Base-by-base conservation (phyloP, 768 basidiomycete species). In the Cystoderma amianthinum region DNA sequence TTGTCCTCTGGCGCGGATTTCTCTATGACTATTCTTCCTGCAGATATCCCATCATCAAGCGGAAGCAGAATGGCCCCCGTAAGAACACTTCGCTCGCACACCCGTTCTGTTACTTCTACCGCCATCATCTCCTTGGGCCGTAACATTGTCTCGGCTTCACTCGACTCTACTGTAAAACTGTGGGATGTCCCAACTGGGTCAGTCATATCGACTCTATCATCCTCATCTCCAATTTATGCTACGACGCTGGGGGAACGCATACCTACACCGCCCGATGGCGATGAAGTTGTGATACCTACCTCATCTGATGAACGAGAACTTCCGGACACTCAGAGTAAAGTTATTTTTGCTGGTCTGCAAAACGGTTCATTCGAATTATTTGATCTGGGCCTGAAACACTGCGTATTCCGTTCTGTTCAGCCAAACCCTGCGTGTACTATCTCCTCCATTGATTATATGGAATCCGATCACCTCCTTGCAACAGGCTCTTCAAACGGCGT, bases 1-100 rank as follows among this genome's bases (percentile, higher is more conserved):
- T 69, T 93, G 7, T 76, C 84, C 4, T 68, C 79, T 0, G 78
- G 82, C 1, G 73, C 74, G 3, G 85, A 89, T 55, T 82, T 87
- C 49, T 64, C 75, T 0, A 58, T 90, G 2, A 63, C 75, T 18
- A 71, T 93, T 44, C 74, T 83, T 39, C 74, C 85, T 5, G 78
- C 83, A 1, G 71, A 76, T 3, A 67, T 69, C 4, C 58, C 61
- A 9, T 11, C 38, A 42, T 6, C 30, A 48, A 28, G 36, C 54
- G 59, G 59, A 38, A 45, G 54, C 21, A 53, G 70, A 34, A 62
- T 79, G 18, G 48, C 59, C 0, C 68, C 85, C 11, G 84, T 72
- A 0, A 76, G 85, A 10, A 76, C 71, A 1, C 61, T 91, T 20
- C 74, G 69, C 35, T 82, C 76, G 0, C 90, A 91, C 54, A 76